Evolutionary conservation across 2,329 filamentous ascomycete species (phyloP).

Genomic region (Fusarium mangiferae): DNA sequence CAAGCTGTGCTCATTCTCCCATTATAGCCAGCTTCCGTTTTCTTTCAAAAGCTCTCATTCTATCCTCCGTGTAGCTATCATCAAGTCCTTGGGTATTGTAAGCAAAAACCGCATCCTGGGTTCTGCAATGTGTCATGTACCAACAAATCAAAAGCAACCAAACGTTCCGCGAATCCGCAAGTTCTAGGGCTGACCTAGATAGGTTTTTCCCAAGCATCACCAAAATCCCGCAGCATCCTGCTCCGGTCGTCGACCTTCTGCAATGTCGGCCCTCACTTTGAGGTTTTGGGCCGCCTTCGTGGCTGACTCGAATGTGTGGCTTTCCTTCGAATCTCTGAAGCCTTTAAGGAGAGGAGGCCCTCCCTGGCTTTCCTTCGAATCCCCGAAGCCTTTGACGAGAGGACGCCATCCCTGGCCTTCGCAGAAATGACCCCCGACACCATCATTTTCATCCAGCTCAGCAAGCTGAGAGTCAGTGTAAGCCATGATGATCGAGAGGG

Average conservation of each 20-base stretch:
- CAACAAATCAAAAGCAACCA: not conserved
- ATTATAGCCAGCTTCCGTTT: not conserved
- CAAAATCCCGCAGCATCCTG: not conserved
- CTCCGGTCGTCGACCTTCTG: not conserved
- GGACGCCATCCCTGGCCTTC: not conserved
- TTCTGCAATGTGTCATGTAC: not conserved
- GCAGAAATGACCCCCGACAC: not conserved
- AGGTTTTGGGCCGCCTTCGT: not conserved
- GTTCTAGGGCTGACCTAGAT: not conserved
- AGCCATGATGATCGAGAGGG: not conserved
- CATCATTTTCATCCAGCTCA: not conserved
- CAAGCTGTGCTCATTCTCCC: not conserved
- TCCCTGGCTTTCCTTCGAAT: not conserved
- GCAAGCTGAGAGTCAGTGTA: not conserved
- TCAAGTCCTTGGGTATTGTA: not conserved
- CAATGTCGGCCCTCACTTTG: not conserved
- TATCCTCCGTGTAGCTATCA: not conserved
- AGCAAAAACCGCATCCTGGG: not conserved
- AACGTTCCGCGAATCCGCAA: not conserved
- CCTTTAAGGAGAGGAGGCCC: not conserved
- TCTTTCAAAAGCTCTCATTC: not conserved
- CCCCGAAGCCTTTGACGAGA: not conserved
- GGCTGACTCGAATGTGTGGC: slow-evolving; percentile 10
- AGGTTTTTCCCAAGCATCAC: not conserved
- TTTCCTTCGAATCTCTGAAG: not conserved